These are phyloP conservation scores for Onygenales sp. DNA, from an alignment of 2,329 filamentous ascomycete species.

Conservation along the genomic window DNA sequence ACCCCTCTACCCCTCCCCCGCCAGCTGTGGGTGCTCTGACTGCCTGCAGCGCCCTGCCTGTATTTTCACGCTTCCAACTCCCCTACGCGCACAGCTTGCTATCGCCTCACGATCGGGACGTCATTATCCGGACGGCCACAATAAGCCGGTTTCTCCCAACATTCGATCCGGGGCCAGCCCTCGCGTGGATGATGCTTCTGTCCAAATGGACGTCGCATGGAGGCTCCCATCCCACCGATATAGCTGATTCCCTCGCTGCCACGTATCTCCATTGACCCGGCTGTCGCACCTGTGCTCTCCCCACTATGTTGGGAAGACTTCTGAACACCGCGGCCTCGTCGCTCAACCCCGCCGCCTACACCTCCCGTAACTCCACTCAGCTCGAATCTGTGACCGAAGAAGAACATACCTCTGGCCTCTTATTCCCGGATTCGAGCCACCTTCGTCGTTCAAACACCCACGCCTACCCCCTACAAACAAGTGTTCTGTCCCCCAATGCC, in stretches of 20 bases:
- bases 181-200: slow-evolving; percentile 2
- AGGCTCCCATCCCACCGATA: background rate
- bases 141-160: background rate
- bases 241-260: background rate
- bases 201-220: slow-evolving; percentile 6
- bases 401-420: slow-evolving; percentile 38
- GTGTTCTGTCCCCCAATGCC: slow-evolving; percentile 34
- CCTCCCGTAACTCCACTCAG: slow-evolving; percentile 26
- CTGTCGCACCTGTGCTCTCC: background rate
- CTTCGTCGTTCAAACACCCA: slow-evolving; percentile 32
- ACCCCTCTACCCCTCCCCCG: background rate
- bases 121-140: background rate
- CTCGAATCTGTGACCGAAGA: slow-evolving; percentile 41
- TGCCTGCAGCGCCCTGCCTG: background rate
- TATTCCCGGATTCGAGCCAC: slow-evolving; percentile 37
- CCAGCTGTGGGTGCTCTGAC: background rate
- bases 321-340: slow-evolving; percentile 35
- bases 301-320: slow-evolving; percentile 32
- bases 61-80: background rate
- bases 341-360: slow-evolving; percentile 31
- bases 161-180: background rate
- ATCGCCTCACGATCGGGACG: background rate
- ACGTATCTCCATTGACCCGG: background rate
- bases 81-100: background rate
- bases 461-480: slow-evolving; percentile 32